Evolutionary conservation across 768 basidiomycete genomes (phyloP), one percentile per base, ranked within the genome.

Genomic region (Macrocybe gigantea): DNA sequence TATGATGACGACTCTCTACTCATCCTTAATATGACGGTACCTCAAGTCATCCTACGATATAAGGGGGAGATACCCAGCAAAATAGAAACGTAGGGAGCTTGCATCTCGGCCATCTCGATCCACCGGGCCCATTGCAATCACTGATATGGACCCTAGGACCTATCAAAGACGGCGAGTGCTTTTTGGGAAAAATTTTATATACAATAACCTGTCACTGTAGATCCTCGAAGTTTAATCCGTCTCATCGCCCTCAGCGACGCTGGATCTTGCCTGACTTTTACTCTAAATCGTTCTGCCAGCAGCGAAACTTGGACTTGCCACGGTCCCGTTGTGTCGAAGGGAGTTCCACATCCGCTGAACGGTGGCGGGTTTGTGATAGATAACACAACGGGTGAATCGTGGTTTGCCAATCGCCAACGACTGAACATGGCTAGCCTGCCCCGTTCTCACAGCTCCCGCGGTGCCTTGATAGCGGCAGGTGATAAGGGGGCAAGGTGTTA

Each of bases 21-120:
- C 33, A 66, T 93, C 32, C 60, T 93, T 12, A 86, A 93, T 57
- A 72, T 92, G 74, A 75, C 88, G 15, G 85, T 80, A 1, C 89
- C 90, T 1, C 73, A 74, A 9, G 66, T 92, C 8, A 74, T 92
- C 8, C 65, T 85, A 1, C 72, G 80, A 29, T 71, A 70, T 54
- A 57, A 53, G 11, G 58, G 63, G 69, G 60, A 41, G 70, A 60
- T 47, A 69, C 69, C 56, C 60, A 64, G 15, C 74, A 70, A 54
- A 70, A 65, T 46, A 69, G 65, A 48, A 63, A 67, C 44, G 62
- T 68, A 31, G 54, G 70, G 13, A 53, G 52, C 33, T 39, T 67
- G 30, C 59, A 65, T 44, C 56, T 71, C 15, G 55, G 57, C 15
- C 65, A 69, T 45, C 49, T 69, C 44, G 65, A 61, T n/a, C 64